A percentile compares a stretch with the other conserved stretches of the same genome.
Evolutionary conservation across 805 yeast genomes (phyloP).

Genomic region (Metschnikowia amazonensis): DNA sequence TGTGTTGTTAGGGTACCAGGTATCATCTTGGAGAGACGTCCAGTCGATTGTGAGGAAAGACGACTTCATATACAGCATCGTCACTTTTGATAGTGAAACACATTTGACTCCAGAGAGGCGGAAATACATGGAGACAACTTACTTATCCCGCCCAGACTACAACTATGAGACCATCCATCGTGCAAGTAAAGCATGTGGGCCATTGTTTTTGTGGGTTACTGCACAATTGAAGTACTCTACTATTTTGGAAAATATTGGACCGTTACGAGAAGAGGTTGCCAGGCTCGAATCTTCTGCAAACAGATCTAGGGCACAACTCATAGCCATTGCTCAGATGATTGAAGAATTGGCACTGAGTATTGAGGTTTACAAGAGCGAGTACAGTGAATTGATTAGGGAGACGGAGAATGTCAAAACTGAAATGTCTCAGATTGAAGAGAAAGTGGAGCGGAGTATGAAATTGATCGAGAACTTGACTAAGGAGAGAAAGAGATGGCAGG

Average conservation of each 20-base stretch:
- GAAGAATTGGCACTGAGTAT: constrained; percentile 67
- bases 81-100: constrained; percentile 60
- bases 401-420: constrained; percentile 71
- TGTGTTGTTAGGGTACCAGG: constrained; percentile 67
- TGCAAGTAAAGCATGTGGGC: constrained; percentile 96
- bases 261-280: constrained; percentile 63
- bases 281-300: constrained; percentile 55
- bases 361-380: constrained; percentile 59
- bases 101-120: constrained; percentile 56
- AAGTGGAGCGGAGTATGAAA: constrained; percentile 57
- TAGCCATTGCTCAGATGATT: constrained; percentile 81
- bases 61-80: constrained; percentile 81
- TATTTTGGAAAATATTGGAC: constrained; percentile 68
- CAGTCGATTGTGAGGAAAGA: constrained; percentile 77
- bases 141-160: constrained; percentile 59
- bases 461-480: constrained; percentile 59
- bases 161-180: constrained; percentile 72
- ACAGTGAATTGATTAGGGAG: constrained; percentile 73
- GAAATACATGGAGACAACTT: constrained; percentile 52
- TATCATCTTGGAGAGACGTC: constrained; percentile 74
- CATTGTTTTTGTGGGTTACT: constrained; percentile 79
- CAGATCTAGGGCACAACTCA: constrained; percentile 62
- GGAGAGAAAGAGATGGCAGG: constrained; percentile 77
- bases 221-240: constrained; percentile 82
- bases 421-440: constrained; percentile 57